These are phyloP conservation scores for Nitzschia sp. DNA, from an alignment of 108 stramenopile genomes.

Conservation along the genomic window DNA sequence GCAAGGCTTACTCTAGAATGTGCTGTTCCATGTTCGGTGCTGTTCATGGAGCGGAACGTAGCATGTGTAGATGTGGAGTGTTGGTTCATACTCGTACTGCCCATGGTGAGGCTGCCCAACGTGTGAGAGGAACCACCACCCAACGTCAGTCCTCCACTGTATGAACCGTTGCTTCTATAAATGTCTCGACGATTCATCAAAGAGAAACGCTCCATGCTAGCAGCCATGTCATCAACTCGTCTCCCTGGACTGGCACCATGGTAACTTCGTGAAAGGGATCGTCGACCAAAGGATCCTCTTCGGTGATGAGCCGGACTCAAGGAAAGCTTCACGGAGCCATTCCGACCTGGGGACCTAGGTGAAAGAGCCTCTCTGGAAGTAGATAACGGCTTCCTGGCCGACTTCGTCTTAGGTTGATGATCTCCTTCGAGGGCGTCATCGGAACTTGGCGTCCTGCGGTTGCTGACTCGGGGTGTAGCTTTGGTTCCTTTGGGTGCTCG, in stretches of 20 bases:
- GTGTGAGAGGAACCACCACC: too few relatives aligned
- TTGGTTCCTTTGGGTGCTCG: neutral
- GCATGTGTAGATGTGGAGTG: neutral
- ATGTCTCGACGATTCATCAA: neutral
- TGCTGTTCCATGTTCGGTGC: neutral
- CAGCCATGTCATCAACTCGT: neutral
- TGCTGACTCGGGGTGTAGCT: neutral
- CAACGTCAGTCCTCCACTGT: neutral
- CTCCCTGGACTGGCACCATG: neutral
- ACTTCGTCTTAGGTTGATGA: neutral
- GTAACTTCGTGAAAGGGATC: neutral
- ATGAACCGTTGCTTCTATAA: neutral
- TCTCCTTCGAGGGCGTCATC: too few relatives aligned
- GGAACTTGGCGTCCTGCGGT: neutral
- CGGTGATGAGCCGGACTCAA: neutral
- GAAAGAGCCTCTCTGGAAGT: neutral
- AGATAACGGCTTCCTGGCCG: neutral
- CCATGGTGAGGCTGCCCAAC: too few relatives aligned
- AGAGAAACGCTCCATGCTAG: neutral
- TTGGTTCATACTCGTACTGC: neutral
- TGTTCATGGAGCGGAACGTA: neutral
- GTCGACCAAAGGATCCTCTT: neutral
- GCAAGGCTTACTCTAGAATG: neutral
- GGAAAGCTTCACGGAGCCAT: neutral
- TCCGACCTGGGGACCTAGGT: neutral